Base-by-base conservation (phyloP, 1,284 basidiomycete genomes). In the Wallemia mellicola region DNA sequence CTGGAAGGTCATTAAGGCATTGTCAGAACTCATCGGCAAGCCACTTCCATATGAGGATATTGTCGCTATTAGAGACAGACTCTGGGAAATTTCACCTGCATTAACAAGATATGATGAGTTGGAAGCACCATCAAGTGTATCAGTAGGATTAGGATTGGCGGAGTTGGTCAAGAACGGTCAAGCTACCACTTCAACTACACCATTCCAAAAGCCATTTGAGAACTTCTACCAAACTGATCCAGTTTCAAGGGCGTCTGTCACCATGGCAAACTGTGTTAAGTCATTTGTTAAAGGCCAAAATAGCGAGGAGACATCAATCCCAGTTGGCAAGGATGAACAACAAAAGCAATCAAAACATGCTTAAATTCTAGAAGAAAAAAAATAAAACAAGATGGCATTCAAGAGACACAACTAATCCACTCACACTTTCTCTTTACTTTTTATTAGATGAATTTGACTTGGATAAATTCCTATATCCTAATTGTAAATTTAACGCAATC, bases 181-280 rank as follows among this genome's bases (percentile, higher is more conserved):
- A 28, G 72, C 72, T 14, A 76, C 76, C 54, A 80, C 78, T 33
- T 75, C 77, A 1, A 77, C 77, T 5, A 73, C 72, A 54, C 74
- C 78, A 9, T 80, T 96, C 71, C 75, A 75, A 70, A 85, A 82
- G 71, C 84, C 88, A 1, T 83, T 98, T 65, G 66, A 73, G 61
- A 95, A 95, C 75, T 98, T 96, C 73, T 98, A 96, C 74, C 82
- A 89, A 73, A 96, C 92, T 7, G 88, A 92, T 71, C 78, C 83
- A 15, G 68, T 73, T 58, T 69, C 68, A 58, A 64, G 72, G 55
- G 66, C 69, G 24, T 57, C 55, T 5, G 55, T 57, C 15, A 57
- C 55, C 15, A 57, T 57, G 55, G 55, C 55, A 5, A 28, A 26
- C 25, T 57, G 55, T n/a, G 55, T 57, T 17, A 57, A 57, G 55